Base-by-base conservation (phyloP, 1,139 yeast species). In the Meyerozyma smithsonii region DNA sequence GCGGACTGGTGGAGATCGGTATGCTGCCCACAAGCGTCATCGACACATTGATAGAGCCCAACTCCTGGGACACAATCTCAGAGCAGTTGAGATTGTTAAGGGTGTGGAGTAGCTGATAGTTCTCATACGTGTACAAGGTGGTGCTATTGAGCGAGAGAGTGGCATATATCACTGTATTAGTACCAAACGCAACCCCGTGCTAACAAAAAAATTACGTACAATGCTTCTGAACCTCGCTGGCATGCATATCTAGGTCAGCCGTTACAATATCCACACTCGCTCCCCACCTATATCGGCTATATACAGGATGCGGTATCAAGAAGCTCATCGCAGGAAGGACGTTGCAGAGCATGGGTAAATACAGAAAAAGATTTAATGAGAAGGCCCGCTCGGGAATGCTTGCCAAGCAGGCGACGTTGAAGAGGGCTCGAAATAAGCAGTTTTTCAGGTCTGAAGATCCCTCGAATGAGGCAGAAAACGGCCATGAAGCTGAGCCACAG, bases 301-400 rank as follows among this genome's bases (percentile, higher is more conserved):
- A 30, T 34, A 25, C 25, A 33, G 16, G 18, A 15, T n/a, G 16
- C 18, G 7, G 5, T 16, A 32, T 23, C 8, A 12, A 16, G 28
- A 33, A 8, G 25, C 37, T 35, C 37, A 35, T 35, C 37, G 20
- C 32, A 32, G 23, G 14, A 24, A 17, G 24, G 17, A 21, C 5
- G 28, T 33, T n/a, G 28, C n/a, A 35, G 28, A 25, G 17, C 15
- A 86, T 87, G 96, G 96, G 92, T 43, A 84, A 83, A 48, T 86
- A 84, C 59, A 74, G 94, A 51, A 77, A 78, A 59, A 64, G 96
- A 46, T 84, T 82, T 66, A 87, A 87, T 59, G 95, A 84, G 59
- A 85, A 84, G 68, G 95, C 95, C 42, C 77, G 95, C 28, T 56
- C 88, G 4, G 95, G 96, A 24, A 84, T 84, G 77, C 81, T 87